phyloP scores from a whole-genome alignment of 352 stramenopile genomes.

The Sclerospora graminicola region DNA sequence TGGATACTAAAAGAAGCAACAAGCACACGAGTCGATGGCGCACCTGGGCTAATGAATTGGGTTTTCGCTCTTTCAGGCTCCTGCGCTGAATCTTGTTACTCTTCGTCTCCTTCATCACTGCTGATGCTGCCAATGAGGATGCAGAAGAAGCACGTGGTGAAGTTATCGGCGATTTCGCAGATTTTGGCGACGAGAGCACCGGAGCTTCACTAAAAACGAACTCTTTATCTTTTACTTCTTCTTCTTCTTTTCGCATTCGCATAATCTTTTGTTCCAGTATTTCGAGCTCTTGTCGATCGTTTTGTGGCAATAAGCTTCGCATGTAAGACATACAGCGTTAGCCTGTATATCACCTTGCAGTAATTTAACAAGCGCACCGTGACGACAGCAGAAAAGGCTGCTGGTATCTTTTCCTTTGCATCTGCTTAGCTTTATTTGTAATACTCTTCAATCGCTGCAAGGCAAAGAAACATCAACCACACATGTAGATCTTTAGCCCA shows the following conservation, averaged over 20 bases:
- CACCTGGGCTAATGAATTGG: constrained; percentile 3
- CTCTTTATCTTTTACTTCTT: constrained; percentile 22
- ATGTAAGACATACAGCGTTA: neutral
- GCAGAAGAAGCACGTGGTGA: constrained; percentile 1
- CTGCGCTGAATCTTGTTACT: constrained; percentile 4
- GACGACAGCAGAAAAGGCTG: constrained; percentile 59
- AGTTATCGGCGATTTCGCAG: constrained; percentile 1
- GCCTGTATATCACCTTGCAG: neutral
- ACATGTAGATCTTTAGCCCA: neutral
- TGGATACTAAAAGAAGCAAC: neutral
- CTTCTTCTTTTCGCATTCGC: constrained; percentile 15
- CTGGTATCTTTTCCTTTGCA: constrained; percentile 61
- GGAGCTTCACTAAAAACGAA: neutral
- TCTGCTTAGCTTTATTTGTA: constrained; percentile 45
- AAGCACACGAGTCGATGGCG: neutral
- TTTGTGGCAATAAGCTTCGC: constrained; percentile 46
- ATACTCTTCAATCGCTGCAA: constrained; percentile 54
- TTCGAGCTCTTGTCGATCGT: constrained; percentile 38
- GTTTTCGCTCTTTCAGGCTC: constrained; percentile 7
- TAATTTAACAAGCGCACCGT: constrained; percentile 15
- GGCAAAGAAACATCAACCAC: neutral
- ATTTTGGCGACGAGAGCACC: constrained; percentile 3
- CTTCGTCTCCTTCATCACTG: constrained; percentile 4
- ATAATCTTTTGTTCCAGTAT: constrained; percentile 37
- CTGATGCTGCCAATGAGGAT: constrained; percentile 1